Conservation (phyloP, 352 stramenopile genomes). For the Phytophthora chlamydospora region DNA sequence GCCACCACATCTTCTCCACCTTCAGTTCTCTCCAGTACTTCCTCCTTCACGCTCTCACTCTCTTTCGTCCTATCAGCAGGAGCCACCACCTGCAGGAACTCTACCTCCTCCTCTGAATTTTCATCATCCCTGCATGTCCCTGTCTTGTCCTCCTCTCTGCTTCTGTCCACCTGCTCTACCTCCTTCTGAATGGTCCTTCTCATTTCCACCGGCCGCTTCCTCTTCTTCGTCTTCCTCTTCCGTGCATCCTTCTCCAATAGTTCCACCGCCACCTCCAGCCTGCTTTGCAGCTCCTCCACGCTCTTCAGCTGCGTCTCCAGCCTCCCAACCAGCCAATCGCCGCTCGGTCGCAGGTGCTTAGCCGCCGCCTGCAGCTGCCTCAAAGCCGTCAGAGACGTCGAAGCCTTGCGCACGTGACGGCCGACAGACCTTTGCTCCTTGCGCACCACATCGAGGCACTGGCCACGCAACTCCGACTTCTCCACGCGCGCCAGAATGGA, state of each 20-base stretch:
- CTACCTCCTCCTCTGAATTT: slow-evolving; percentile 6
- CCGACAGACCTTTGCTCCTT: slow-evolving; percentile 20
- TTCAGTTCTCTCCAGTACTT: background rate
- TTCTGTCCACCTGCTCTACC: background rate
- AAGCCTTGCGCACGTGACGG: slow-evolving; percentile 11
- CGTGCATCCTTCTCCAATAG: slow-evolving; percentile 1
- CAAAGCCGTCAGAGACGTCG: slow-evolving; percentile 23
- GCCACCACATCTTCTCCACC: background rate
- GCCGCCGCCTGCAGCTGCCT: slow-evolving; percentile 35
- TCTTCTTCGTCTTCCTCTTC: slow-evolving; percentile 17
- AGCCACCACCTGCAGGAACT: background rate
- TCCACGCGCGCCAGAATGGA: slow-evolving; percentile 41
- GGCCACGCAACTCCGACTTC: slow-evolving; percentile 24
- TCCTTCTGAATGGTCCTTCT: background rate
- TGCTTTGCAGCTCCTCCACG: slow-evolving; percentile 19
- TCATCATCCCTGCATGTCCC: background rate
- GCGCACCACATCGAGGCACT: slow-evolving; percentile 22
- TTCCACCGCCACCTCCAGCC: slow-evolving; percentile 9
- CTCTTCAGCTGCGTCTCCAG: slow-evolving; percentile 20
- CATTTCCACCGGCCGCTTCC: slow-evolving; percentile 5
- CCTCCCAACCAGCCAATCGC: slow-evolving; percentile 19
- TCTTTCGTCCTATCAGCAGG: background rate
- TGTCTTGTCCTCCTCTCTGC: slow-evolving; percentile 2
- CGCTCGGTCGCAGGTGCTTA: slow-evolving; percentile 24
- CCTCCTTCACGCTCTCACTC: background rate